Evolutionary conservation across 2,329 filamentous ascomycete species (phyloP), one percentile per base, ranked within the genome.

Genomic region (Colletotrichum viniferum): DNA sequence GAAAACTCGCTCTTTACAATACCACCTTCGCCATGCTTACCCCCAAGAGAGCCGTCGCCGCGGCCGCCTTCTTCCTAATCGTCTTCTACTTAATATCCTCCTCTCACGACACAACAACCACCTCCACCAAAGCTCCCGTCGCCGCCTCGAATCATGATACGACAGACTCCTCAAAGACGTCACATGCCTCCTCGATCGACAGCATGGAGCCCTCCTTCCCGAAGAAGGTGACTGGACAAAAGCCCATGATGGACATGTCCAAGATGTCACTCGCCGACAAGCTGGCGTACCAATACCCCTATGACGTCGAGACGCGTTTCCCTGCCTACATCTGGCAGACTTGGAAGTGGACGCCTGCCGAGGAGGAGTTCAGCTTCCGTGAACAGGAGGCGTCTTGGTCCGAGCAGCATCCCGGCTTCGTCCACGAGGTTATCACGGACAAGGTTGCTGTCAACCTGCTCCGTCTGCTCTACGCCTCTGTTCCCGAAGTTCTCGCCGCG

Each of bases 301-400:
- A 98, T 88, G 94, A 98, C 81, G 89, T 96, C 77, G 92, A 96
- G 81, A 85, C 89, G 79, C 98, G 96, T 84, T 98, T 98, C 84
- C 97, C 97, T 4, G 96, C 96, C 72, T 98, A 98, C 87, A 97
- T 99, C 82, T 99, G 97, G 97, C 97, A 99, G 88, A 99, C 97
- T 16, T 99, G 97, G 97, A 98, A 97, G 84, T 93, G 92, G 81
- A 94, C 92, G 1, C 96, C 96, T 0, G 90, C 93, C 2, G 94
- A 95, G 26, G 89, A 91, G 66, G 89, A 94, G 77, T 99, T 99
- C 82, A 86, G 88, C 24, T 96, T 98, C 82, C 93, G 96, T 77
- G 92, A 94, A 62, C 90, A 95, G 75, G 97, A 98, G 86, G 94
- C 95, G 16, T 96, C 94, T 77, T 99, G 97, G 97, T 94, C 95